Percentiles rank a stretch among this genome's conserved stretches.
These are phyloP conservation scores for Falciphora oryzae DNA, from an alignment of 2,329 filamentous ascomycete species.

Conservation along the genomic window DNA sequence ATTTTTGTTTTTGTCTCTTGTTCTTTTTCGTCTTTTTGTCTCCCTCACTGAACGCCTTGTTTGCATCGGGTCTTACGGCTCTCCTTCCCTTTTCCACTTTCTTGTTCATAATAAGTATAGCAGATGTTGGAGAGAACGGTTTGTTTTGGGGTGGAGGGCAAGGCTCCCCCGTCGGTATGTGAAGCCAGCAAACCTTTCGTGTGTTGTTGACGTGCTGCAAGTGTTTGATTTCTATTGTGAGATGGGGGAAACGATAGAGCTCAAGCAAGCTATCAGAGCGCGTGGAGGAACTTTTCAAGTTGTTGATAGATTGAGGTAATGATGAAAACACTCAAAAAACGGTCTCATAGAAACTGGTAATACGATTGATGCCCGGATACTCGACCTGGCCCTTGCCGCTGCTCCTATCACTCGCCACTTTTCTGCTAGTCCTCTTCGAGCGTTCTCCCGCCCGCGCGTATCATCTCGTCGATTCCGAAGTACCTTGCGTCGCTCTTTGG, in stretches of 20 bases:
- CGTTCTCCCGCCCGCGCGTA: no score
- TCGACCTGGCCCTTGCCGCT: no score
- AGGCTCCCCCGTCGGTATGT: not conserved
- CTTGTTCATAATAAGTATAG: constrained; percentile 7
- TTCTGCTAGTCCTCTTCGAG: no score
- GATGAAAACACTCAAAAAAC: not conserved
- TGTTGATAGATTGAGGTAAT: constrained; percentile 6
- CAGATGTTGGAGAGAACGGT: constrained; percentile 2
- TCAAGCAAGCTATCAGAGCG: constrained; percentile 2
- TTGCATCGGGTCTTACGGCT: constrained; percentile 6
- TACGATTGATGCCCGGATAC: no score
- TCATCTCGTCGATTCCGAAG: no score
- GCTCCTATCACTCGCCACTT: no score
- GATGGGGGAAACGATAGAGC: constrained; percentile 3
- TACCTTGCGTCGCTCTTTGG: no score
- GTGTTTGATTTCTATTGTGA: constrained; percentile 4
- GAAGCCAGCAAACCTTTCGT: not conserved
- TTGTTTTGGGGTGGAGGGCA: not conserved
- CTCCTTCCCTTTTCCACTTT: constrained; percentile 6
- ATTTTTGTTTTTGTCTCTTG: not conserved
- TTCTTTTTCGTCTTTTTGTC: not conserved
- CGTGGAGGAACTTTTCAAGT: not conserved
- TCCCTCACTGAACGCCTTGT: not conserved
- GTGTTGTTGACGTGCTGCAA: not conserved
- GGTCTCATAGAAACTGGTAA: no score